phyloP scores from a whole-genome alignment of 805 yeast genomes.

The Saturnispora quitensis region DNA sequence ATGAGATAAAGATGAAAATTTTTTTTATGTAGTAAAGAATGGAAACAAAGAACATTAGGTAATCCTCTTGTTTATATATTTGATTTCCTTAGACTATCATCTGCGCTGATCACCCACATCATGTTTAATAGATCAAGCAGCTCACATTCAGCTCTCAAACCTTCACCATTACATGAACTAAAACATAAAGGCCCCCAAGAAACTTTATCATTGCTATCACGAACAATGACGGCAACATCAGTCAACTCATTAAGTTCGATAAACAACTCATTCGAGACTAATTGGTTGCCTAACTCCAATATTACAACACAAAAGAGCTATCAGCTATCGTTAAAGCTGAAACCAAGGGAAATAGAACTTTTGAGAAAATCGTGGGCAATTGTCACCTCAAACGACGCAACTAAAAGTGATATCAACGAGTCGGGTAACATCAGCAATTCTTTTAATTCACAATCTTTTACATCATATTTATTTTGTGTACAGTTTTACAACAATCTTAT shows the following conservation, averaged over 20 bases:
- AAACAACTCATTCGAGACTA: constrained; percentile 22
- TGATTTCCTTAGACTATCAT: neutral
- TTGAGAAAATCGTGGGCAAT: constrained; percentile 40
- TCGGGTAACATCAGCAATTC: neutral
- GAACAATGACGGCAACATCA: constrained; percentile 22
- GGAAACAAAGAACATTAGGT: neutral
- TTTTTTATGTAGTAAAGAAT: neutral
- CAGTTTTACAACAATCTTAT: constrained; percentile 69
- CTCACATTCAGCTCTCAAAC: neutral
- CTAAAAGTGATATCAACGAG: constrained; percentile 2
- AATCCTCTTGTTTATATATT: neutral
- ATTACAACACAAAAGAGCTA: constrained; percentile 20
- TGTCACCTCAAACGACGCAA: constrained; percentile 21
- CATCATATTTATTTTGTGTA: constrained; percentile 58
- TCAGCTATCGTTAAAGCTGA: constrained; percentile 21
- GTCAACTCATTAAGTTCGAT: constrained; percentile 21
- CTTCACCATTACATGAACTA: neutral
- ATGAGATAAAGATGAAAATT: neutral
- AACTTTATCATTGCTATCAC: constrained; percentile 15
- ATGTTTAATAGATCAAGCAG: neutral
- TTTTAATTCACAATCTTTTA: constrained; percentile 29
- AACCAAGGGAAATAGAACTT: constrained; percentile 33
- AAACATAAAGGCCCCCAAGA: constrained; percentile 9
- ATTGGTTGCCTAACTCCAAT: constrained; percentile 28
- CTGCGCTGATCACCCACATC: neutral